Evolutionary conservation across 257 asterid genomes (phyloP), one percentile per base, ranked within the genome.

Genomic region (Datura wrightii): DNA sequence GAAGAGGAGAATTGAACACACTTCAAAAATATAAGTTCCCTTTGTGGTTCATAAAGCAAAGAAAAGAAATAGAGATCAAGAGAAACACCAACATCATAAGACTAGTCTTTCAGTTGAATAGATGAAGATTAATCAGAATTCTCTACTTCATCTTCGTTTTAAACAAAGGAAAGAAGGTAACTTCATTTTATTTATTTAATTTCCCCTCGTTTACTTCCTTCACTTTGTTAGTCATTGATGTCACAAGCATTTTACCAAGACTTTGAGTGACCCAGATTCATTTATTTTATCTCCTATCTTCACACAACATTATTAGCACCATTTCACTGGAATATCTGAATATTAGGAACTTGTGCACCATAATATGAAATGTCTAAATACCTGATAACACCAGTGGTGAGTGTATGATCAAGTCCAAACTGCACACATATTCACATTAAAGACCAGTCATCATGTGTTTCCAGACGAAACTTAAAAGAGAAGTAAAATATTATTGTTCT

Each of bases 361-460:
- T 52, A 74, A 69, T 79, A 31, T n/a, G 79, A 81, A 84, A 85
- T 65, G 58, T 14, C n/a, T 50, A 63, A 18, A 59, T 90, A 97
- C 99, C 99, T 97, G 93, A 97, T 97, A 83, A 97, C 99, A 83
- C 99, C 99, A 58, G 99, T 97, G 70, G 99, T 97, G 81, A 97
- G 99, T 5, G 99, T 95, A 85, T 97, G 99, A 87, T 97, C 98
- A 86, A 97, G 98, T 85, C 99, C 99, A 92, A 95, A 97, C 99
- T 95, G 97, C 90, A 87, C 82, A 86, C 63, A 56, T 24, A 69
- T 69, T 69, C 34, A 78, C 56, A 88, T 74, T 54, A 13, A 82
- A 58, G 69, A 84, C 10, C 46, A 78, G 5, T 76, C 48, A 78
- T 78, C 63, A 7, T 31, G 82, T 14, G 34, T 31, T 50, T 78